phyloP scores from a whole-genome alignment of 495 filamentous ascomycete genomes.

The Astrothelium subdiscretum region DNA sequence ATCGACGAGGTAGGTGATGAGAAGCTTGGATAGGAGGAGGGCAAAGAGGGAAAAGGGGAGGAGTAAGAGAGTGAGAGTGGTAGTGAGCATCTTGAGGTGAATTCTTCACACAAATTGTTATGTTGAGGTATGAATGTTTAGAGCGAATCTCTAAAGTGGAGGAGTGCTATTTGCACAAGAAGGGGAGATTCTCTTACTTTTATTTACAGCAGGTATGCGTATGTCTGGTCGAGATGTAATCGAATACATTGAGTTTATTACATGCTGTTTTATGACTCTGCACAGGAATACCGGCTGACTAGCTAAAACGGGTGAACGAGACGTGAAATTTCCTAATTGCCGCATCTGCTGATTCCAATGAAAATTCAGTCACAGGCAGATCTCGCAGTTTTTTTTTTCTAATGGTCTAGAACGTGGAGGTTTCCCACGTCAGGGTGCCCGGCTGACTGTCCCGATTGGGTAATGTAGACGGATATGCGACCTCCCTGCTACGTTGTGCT shows the following conservation, averaged over 20 bases:
- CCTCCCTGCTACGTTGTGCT: not conserved
- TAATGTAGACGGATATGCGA: not conserved
- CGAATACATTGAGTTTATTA: not conserved
- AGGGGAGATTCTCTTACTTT: not conserved
- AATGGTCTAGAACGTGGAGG: not conserved
- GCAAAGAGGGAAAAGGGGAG: no score
- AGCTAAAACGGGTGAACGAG: not conserved
- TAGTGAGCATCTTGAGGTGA: no score
- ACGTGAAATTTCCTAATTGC: not conserved
- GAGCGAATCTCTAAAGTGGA: not conserved
- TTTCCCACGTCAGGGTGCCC: not conserved
- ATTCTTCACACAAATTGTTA: not conserved
- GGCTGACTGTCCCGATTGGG: not conserved
- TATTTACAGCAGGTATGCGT: not conserved
- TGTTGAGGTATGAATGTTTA: not conserved
- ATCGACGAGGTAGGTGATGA: constrained; percentile 2
- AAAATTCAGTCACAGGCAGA: not conserved
- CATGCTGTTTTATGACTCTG: not conserved
- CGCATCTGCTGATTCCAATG: not conserved
- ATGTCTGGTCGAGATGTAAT: not conserved
- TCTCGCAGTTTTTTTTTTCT: not conserved
- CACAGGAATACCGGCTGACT: not conserved
- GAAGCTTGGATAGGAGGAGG: not conserved
- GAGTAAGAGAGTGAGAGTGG: not conserved
- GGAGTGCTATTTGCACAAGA: not conserved